Percentiles rank a stretch among this genome's conserved stretches.
Evolutionary conservation across 495 filamentous ascomycete genomes (phyloP).

Genomic region (Bacidia rubella): DNA sequence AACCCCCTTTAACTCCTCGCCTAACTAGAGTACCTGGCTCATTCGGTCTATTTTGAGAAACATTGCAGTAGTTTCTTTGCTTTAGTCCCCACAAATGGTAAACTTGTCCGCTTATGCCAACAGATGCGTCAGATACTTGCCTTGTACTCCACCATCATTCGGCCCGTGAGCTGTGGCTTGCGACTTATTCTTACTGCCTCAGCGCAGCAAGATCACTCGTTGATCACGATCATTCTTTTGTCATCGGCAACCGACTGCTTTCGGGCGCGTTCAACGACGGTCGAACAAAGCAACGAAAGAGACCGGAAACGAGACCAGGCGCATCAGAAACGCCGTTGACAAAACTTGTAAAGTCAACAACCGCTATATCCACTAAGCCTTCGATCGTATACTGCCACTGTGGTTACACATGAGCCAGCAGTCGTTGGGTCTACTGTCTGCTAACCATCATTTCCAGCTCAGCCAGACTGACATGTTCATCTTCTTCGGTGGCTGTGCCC

Average conservation of each 20-base stretch:
- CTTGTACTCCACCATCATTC: background rate
- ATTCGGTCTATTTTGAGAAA: background rate
- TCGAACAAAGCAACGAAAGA: too few relatives aligned
- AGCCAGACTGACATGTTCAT: background rate
- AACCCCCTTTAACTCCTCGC: background rate
- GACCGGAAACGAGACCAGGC: too few relatives aligned
- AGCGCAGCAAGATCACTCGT: background rate
- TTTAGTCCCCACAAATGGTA: too few relatives aligned
- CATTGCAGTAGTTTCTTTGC: background rate
- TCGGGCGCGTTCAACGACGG: too few relatives aligned
- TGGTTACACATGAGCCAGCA: too few relatives aligned
- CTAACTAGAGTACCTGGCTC: background rate
- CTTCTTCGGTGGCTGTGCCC: background rate
- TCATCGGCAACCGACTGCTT: too few relatives aligned
- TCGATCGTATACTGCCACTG: too few relatives aligned
- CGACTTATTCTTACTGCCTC: background rate
- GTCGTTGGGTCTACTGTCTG: too few relatives aligned
- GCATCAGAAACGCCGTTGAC: too few relatives aligned
- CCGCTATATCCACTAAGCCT: too few relatives aligned
- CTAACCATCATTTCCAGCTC: background rate
- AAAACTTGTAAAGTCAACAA: too few relatives aligned
- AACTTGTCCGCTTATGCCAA: background rate
- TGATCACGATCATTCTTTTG: background rate
- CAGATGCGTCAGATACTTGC: background rate
- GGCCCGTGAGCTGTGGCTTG: background rate